Conservation (phyloP, 139 green algal species). For the Raphidocelis subcapitata region DNA sequence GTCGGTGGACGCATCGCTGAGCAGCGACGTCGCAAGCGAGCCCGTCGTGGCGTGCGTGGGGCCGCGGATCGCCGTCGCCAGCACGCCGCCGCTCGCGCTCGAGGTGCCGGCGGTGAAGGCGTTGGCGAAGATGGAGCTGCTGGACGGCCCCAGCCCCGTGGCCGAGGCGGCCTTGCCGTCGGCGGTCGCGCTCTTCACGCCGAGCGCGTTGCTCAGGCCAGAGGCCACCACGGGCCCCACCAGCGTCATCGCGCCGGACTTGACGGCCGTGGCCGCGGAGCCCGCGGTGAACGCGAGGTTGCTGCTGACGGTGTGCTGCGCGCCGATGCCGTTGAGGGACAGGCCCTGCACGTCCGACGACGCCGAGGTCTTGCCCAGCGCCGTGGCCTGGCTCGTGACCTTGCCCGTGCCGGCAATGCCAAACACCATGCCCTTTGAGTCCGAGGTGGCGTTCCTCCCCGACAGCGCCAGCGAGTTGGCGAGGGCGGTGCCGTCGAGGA, state of each 20-base stretch:
- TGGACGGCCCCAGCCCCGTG: constrained; percentile 19
- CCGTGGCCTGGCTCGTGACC: constrained; percentile 6
- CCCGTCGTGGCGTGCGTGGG: constrained; percentile 2
- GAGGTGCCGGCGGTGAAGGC: constrained; percentile 2
- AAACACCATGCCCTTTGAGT: constrained; percentile 23
- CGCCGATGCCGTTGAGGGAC: constrained; percentile 14
- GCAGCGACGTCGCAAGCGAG: not conserved
- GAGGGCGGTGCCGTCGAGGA: constrained; percentile 11
- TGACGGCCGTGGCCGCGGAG: not conserved
- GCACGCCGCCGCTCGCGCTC: constrained; percentile 6
- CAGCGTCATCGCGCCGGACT: constrained; percentile 12
- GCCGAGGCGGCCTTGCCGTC: constrained; percentile 1
- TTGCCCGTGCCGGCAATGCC: constrained; percentile 11
- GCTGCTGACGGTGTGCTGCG: constrained; percentile 15
- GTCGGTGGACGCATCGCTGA: not conserved
- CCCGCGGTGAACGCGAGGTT: constrained; percentile 17
- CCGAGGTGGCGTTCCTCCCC: constrained; percentile 9
- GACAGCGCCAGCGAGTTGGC: constrained; percentile 15
- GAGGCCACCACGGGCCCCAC: not conserved
- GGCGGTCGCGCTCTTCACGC: constrained; percentile 12
- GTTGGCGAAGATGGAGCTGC: constrained; percentile 15
- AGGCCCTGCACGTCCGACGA: constrained; percentile 10
- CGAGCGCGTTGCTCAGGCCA: constrained; percentile 15
- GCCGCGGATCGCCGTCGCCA: not conserved
- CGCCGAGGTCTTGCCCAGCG: constrained; percentile 7